Percentiles rank a stretch among this genome's conserved stretches.
phyloP scores from a whole-genome alignment of 2,329 filamentous ascomycete species.

The Colletotrichum cordylinicola region DNA sequence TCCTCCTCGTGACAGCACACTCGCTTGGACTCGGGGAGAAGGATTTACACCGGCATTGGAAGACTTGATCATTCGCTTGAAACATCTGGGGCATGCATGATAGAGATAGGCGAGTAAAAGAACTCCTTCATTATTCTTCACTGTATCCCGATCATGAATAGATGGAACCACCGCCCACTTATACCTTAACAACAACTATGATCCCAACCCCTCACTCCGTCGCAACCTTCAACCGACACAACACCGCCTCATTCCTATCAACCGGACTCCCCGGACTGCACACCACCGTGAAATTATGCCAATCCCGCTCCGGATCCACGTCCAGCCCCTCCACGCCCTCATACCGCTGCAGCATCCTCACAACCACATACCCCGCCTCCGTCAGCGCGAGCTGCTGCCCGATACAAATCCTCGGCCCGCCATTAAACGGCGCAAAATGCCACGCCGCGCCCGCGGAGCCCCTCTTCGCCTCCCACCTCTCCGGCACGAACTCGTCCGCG shows the following conservation, averaged over 20 bases:
- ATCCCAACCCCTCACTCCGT: neutral
- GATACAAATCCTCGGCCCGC: slow-evolving; percentile 40
- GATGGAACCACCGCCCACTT: neutral
- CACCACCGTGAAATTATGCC: slow-evolving; percentile 11
- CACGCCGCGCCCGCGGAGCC: slow-evolving; percentile 26
- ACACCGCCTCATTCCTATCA: slow-evolving; percentile 1
- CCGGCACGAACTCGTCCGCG: slow-evolving; percentile 39
- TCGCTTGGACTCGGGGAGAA: neutral
- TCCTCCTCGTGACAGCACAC: neutral
- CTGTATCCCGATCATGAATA: neutral
- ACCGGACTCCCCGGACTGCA: slow-evolving; percentile 7
- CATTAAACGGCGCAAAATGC: slow-evolving; percentile 42
- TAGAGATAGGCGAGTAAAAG: neutral
- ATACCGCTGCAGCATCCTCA: slow-evolving; percentile 28
- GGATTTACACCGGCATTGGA: neutral
- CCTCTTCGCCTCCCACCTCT: slow-evolving; percentile 39
- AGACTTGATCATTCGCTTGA: neutral
- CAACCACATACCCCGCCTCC: slow-evolving; percentile 28
- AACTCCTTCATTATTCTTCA: neutral
- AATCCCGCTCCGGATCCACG: neutral
- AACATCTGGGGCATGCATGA: neutral
- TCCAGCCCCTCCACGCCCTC: slow-evolving; percentile 18
- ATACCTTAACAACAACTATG: too few species aligned
- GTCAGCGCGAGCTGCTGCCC: slow-evolving; percentile 38
- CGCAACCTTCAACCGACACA: slow-evolving; percentile 3